phyloP scores from a whole-genome alignment of 2,329 filamentous ascomycete genomes.

The Triangularia setosa region DNA sequence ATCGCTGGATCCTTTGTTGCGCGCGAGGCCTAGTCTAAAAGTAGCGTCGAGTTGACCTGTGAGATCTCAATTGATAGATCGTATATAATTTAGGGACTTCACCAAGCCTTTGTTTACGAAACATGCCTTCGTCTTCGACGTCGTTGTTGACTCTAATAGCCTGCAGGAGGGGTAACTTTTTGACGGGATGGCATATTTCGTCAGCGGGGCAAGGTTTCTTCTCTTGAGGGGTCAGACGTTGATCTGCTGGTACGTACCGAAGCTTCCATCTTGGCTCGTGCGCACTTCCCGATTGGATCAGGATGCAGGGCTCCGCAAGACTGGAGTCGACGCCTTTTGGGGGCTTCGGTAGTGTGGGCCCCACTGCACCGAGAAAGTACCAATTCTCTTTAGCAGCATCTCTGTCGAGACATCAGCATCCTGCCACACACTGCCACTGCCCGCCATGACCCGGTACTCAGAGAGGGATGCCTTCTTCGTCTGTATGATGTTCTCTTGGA shows the following conservation, averaged over 20 bases:
- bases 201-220: constrained; percentile 15
- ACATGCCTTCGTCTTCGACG: neutral
- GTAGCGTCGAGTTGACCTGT: neutral
- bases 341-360: constrained; percentile 14
- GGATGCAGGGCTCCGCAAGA: constrained; percentile 14
- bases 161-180: constrained; percentile 1
- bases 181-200: constrained; percentile 7
- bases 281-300: neutral
- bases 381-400: constrained; percentile 16
- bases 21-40: neutral
- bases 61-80: neutral
- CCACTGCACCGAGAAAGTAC: constrained; percentile 24
- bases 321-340: constrained; percentile 12
- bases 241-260: neutral
- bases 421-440: neutral
- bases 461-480: neutral
- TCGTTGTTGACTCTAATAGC: neutral
- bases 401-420: neutral
- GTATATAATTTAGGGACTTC: neutral
- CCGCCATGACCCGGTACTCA: neutral
- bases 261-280: constrained; percentile 11
- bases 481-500: neutral
- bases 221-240: constrained; percentile 9
- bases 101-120: neutral
- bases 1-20: neutral